Conservation (phyloP, 139 green algal species). For the Astrephomene gubernaculifera region DNA sequence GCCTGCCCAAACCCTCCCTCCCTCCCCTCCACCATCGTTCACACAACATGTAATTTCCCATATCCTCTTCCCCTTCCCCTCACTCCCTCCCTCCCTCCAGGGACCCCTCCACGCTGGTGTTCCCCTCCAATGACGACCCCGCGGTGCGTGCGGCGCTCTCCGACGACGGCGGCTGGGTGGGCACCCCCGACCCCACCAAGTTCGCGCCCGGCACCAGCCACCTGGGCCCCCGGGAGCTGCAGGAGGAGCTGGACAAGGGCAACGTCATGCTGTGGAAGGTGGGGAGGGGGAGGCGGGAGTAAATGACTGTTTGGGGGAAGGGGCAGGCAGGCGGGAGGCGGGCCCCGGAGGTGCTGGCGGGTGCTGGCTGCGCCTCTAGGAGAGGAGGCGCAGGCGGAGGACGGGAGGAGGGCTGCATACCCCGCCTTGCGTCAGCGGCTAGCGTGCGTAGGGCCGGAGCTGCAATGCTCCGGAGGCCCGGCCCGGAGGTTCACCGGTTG, state of each 20-base stretch:
- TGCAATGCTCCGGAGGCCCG: too few species aligned
- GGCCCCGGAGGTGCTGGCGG: too few species aligned
- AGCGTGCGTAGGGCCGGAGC: too few species aligned
- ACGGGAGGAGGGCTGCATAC: neutral
- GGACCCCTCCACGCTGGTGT: neutral
- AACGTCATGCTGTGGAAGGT: constrained; percentile 49
- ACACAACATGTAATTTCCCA: neutral
- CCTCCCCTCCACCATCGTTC: neutral
- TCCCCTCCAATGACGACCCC: constrained; percentile 6
- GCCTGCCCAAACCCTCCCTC: neutral
- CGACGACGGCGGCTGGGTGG: constrained; percentile 49
- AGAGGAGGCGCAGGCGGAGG: too few species aligned
- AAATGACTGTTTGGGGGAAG: neutral
- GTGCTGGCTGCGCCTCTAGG: too few species aligned
- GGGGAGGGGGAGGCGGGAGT: too few species aligned
- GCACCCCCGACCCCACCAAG: constrained; percentile 51
- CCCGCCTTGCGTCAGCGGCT: neutral
- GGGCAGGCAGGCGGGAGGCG: neutral
- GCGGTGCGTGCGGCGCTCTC: neutral
- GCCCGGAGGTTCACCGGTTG: too few species aligned
- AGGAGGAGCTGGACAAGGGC: constrained; percentile 52
- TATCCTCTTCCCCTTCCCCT: neutral
- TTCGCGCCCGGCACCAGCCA: constrained; percentile 36
- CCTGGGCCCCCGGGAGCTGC: constrained; percentile 39
- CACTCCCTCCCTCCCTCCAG: neutral